Percentiles rank a stretch among this genome's conserved stretches.
Conservation (phyloP, 2,329 filamentous ascomycete genomes). For the Fusarium pseudocircinatum region DNA sequence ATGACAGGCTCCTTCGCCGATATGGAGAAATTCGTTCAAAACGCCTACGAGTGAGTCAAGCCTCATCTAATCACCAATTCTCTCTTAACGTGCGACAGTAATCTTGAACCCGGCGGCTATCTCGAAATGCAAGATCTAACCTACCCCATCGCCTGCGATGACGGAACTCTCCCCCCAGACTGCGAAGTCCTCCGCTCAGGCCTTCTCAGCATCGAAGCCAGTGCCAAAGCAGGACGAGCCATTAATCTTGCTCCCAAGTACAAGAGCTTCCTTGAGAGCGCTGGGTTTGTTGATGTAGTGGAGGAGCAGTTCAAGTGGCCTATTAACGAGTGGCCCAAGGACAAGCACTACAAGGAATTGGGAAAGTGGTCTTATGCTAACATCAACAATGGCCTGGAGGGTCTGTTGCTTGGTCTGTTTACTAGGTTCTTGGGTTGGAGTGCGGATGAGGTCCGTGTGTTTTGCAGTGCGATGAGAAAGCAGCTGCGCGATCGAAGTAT, state of each 20-base stretch:
- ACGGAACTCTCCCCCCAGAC: background rate
- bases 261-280: background rate
- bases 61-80: accelerated
- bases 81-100: accelerated
- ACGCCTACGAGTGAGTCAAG: background rate
- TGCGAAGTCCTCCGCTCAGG: background rate
- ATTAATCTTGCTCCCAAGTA: conserved; percentile 11
- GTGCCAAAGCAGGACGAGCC: background rate
- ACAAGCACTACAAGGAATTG: conserved; percentile 21
- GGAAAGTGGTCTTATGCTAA: conserved; percentile 19
- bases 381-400: conserved; percentile 12
- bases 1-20: conserved; percentile 17
- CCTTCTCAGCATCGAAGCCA: background rate
- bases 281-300: background rate
- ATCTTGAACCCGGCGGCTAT: conserved; percentile 1
- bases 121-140: conserved; percentile 16
- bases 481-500: conserved; percentile 10
- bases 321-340: conserved; percentile 17
- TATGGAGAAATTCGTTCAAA: background rate
- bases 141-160: conserved; percentile 8
- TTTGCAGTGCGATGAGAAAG: conserved; percentile 18
- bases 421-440: conserved; percentile 17
- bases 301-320: conserved; percentile 17
- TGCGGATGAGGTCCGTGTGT: conserved; percentile 8
- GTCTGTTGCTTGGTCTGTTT: background rate